Conservation (phyloP, 805 yeast species). For the Saccharomyces paradoxus region DNA sequence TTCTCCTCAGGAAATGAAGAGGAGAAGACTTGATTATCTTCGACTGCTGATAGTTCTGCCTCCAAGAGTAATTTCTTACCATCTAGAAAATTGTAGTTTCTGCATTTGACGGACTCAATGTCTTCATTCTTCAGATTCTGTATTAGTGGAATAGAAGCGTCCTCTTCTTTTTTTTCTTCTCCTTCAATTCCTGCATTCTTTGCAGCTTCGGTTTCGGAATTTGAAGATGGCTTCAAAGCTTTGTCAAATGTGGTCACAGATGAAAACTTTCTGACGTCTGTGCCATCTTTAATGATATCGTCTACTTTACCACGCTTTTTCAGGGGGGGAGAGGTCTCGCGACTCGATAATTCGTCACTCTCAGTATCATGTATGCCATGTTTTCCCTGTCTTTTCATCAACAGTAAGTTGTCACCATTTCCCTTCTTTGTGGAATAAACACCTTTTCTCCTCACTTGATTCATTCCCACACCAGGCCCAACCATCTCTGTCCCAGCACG, state of each 20-base stretch:
- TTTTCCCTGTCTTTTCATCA: neutral
- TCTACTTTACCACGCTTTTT: neutral
- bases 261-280: neutral
- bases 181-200: neutral
- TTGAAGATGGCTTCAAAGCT: neutral
- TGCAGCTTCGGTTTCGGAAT: neutral
- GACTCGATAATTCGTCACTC: neutral
- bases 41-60: neutral
- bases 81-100: neutral
- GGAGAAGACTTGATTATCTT: neutral
- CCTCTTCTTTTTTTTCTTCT: neutral
- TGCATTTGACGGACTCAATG: neutral
- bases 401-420: neutral
- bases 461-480: neutral
- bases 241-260: neutral
- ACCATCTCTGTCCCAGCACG: neutral
- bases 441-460: neutral
- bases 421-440: neutral
- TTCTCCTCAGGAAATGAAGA: neutral
- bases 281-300: neutral
- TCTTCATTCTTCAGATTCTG: conserved; percentile 4
- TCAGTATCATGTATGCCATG: neutral
- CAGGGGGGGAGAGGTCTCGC: neutral
- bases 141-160: neutral
- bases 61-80: conserved; percentile 1